Evolutionary conservation across 2,329 filamentous ascomycete genomes (phyloP).

Genomic region (Sporothrix pseudoabietina): DNA sequence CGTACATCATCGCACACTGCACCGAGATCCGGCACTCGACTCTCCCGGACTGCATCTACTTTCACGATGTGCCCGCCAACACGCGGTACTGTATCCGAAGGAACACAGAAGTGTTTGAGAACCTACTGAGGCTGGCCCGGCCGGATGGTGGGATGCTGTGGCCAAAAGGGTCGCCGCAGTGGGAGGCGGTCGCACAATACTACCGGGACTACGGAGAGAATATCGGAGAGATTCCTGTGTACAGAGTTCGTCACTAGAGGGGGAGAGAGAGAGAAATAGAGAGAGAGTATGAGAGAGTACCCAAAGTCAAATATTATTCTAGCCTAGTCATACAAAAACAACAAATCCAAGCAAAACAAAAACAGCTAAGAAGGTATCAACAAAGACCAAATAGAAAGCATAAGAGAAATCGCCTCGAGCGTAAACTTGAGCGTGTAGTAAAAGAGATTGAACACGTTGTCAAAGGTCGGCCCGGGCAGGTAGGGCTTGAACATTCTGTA

Average conservation of each 20-base stretch:
- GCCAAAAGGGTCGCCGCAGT: background rate
- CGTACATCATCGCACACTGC: conserved; percentile 20
- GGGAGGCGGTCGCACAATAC: conserved; percentile 16
- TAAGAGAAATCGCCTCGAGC: background rate
- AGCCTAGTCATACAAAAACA: background rate
- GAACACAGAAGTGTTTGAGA: background rate
- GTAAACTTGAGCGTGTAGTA: background rate
- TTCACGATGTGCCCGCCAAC: conserved; percentile 5
- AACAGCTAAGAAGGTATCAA: background rate
- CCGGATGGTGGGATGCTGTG: conserved; percentile 11
- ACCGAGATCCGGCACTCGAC: conserved; percentile 4
- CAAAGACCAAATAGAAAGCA: background rate
- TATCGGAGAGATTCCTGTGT: background rate
- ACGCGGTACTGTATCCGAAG: background rate
- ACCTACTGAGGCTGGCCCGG: background rate
- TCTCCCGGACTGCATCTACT: background rate
- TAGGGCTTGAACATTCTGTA: background rate
- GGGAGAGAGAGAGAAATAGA: background rate
- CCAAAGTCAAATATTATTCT: background rate
- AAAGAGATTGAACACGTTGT: background rate
- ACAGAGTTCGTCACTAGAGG: background rate
- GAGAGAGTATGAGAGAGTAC: background rate
- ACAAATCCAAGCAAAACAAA: background rate
- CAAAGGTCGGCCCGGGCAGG: background rate
- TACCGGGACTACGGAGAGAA: conserved; percentile 3